Conservation (phyloP, 2,329 filamentous ascomycete genomes). For the Nigrospora oryzae region DNA sequence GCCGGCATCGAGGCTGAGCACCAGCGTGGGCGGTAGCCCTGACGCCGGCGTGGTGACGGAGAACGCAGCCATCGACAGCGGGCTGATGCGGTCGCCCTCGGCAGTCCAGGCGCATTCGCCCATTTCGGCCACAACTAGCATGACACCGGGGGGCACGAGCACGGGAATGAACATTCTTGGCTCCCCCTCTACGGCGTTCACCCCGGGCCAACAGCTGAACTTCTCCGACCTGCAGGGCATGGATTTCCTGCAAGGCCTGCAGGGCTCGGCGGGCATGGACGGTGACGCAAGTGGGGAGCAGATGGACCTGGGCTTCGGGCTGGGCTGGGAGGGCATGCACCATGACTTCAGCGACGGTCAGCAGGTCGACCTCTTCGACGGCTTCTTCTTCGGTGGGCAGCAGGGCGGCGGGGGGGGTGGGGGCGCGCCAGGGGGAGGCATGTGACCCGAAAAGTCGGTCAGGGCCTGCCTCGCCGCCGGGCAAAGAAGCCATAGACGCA, state of each 20-base stretch:
- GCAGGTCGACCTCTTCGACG: constrained; percentile 61
- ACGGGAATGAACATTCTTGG: constrained; percentile 12
- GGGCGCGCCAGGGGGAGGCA: too few relatives aligned
- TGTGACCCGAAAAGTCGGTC: too few relatives aligned
- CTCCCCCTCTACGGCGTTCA: constrained; percentile 20
- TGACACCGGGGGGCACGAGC: constrained; percentile 20
- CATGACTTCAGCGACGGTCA: constrained; percentile 54
- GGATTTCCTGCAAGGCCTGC: constrained; percentile 44
- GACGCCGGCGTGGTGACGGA: constrained; percentile 24
- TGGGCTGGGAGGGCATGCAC: constrained; percentile 55
- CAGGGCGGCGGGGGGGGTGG: constrained; percentile 19
- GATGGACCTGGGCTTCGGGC: constrained; percentile 58
- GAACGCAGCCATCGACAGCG: constrained; percentile 30
- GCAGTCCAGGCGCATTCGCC: constrained; percentile 25
- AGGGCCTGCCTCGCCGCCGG: too few relatives aligned
- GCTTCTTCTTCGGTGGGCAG: constrained; percentile 61
- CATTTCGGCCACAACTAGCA: constrained; percentile 21
- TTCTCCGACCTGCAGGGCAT: constrained; percentile 43
- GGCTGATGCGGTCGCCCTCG: constrained; percentile 36
- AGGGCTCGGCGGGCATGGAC: constrained; percentile 14
- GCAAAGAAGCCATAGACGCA: too few relatives aligned
- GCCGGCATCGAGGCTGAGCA: constrained; percentile 28
- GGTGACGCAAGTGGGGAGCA: constrained; percentile 30
- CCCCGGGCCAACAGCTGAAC: constrained; percentile 17
- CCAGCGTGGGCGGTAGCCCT: constrained; percentile 21